phyloP scores from a whole-genome alignment of 163 green algal species.

The Smithsoniella earleae region DNA sequence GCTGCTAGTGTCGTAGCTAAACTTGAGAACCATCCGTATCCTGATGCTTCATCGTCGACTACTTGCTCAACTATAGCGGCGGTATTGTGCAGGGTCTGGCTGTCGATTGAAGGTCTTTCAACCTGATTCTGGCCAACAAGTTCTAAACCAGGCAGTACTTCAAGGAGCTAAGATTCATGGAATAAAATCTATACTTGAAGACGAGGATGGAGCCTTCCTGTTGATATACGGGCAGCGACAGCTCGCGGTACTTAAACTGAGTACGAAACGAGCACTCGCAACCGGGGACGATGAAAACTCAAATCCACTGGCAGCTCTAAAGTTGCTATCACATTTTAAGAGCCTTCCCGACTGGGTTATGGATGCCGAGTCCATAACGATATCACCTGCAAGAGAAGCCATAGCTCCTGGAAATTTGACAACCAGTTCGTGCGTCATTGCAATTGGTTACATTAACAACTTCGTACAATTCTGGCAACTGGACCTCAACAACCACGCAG shows the following conservation, averaged over 20 bases:
- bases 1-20: too few relatives aligned
- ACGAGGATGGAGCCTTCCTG: background rate
- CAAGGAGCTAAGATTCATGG: constrained; percentile 11
- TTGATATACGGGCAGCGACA: background rate
- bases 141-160: background rate
- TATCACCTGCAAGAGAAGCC: too few relatives aligned
- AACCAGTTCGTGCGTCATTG: background rate
- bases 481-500: too few relatives aligned
- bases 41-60: too few relatives aligned
- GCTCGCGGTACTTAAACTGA: background rate
- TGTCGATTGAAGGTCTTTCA: constrained; percentile 24
- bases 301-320: too few relatives aligned
- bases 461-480: background rate
- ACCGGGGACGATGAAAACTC: too few relatives aligned
- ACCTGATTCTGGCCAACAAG: background rate
- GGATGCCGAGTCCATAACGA: background rate
- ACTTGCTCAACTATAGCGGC: too few relatives aligned
- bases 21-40: too few relatives aligned
- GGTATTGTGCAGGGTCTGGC: constrained; percentile 9
- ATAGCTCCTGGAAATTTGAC: too few relatives aligned
- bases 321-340: too few relatives aligned
- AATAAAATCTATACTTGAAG: background rate
- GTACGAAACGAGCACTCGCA: background rate
- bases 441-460: background rate
- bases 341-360: background rate